Percentiles rank a stretch among this genome's conserved stretches.
phyloP scores from a whole-genome alignment of 768 basidiomycete genomes.

The Tulasnella sp. region DNA sequence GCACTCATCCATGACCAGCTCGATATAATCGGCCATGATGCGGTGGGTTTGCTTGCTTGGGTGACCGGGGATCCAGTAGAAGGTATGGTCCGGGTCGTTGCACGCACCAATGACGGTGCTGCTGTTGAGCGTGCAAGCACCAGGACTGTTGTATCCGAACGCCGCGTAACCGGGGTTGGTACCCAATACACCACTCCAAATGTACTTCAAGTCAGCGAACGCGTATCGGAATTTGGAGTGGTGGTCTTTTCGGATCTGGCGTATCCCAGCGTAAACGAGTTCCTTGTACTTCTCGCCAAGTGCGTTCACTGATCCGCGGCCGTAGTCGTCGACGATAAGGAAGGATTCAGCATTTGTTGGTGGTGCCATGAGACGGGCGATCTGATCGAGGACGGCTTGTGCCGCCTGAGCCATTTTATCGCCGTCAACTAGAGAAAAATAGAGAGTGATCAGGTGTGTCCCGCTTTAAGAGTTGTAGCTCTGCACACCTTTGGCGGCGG shows the following conservation, averaged over 20 bases:
- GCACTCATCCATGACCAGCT: neutral
- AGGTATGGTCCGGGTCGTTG: constrained; percentile 45
- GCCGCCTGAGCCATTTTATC: constrained; percentile 29
- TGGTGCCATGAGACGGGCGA: constrained; percentile 46
- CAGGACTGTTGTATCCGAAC: constrained; percentile 49
- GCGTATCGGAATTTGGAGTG: constrained; percentile 14
- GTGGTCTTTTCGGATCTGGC: neutral
- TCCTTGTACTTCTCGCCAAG: constrained; percentile 50
- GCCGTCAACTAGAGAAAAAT: neutral
- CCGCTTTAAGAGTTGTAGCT: neutral
- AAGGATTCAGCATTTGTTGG: constrained; percentile 53
- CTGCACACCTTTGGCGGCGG: neutral
- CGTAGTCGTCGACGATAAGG: constrained; percentile 51
- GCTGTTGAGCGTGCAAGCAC: constrained; percentile 38
- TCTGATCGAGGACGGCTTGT: constrained; percentile 44
- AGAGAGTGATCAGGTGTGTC: constrained; percentile 34
- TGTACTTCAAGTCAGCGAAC: constrained; percentile 5
- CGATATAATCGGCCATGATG: constrained; percentile 16
- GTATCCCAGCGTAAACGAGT: constrained; percentile 46
- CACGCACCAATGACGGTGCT: constrained; percentile 28
- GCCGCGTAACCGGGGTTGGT: constrained; percentile 45
- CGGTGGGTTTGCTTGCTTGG: constrained; percentile 11
- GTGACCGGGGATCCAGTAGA: constrained; percentile 50
- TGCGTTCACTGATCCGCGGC: constrained; percentile 44
- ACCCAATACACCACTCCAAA: constrained; percentile 42